Evolutionary conservation across 768 basidiomycete genomes (phyloP).

Genomic region (Suillus luteus): DNA sequence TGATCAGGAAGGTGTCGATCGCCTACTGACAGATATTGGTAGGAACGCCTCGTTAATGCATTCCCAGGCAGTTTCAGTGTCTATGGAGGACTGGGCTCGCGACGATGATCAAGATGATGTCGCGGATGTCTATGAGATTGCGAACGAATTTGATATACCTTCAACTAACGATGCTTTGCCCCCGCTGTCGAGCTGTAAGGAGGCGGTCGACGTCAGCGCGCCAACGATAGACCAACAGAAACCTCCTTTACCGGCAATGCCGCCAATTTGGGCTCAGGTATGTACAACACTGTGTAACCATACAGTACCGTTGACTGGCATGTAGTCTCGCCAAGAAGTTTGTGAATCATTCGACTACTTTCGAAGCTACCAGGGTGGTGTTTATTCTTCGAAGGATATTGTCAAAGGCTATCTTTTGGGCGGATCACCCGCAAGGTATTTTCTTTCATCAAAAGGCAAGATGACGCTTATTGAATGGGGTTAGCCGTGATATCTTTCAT

Average conservation of each 20-base stretch:
- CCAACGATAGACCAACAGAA: conserved; percentile 16
- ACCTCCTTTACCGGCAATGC: conserved; percentile 29
- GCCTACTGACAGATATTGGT: conserved; percentile 21
- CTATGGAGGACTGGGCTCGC: conserved; percentile 27
- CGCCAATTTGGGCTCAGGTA: conserved; percentile 50
- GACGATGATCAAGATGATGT: conserved; percentile 24
- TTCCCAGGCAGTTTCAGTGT: not conserved
- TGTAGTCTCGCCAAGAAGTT: conserved; percentile 79
- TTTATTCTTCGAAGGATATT: conserved; percentile 61
- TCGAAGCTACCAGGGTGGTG: conserved; percentile 75
- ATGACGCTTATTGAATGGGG: not conserved
- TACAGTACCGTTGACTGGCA: conserved; percentile 4
- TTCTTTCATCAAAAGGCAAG: conserved; percentile 10
- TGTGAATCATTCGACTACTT: conserved; percentile 77
- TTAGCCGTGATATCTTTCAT: conserved; percentile 69
- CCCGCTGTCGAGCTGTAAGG: conserved; percentile 9
- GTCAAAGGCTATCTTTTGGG: conserved; percentile 79
- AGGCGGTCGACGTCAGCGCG: no score
- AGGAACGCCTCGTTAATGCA: conserved; percentile 17
- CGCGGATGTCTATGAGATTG: conserved; percentile 10
- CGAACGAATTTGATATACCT: conserved; percentile 12
- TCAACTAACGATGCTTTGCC: conserved; percentile 19
- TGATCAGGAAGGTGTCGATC: conserved; percentile 19
- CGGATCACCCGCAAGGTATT: conserved; percentile 66
- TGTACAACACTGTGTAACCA: conserved; percentile 13